A percentile compares a stretch with the other conserved stretches of the same genome.
These are phyloP conservation scores for Calonectria pauciramosa DNA, from an alignment of 2,329 filamentous ascomycete genomes.

Conservation along the genomic window DNA sequence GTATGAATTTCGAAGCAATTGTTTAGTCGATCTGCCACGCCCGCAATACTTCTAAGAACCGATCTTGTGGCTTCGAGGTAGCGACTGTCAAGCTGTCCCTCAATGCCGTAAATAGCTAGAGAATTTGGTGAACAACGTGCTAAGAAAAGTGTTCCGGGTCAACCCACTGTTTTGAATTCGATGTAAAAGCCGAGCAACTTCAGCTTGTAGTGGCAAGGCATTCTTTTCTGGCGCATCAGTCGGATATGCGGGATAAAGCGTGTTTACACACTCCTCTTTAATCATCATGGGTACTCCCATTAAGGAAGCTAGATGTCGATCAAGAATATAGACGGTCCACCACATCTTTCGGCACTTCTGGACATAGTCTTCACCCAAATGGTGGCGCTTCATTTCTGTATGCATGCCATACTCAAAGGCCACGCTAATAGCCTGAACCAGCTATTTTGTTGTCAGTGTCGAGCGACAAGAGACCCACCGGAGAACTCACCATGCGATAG, in stretches of 20 bases:
- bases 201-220: constrained; percentile 34
- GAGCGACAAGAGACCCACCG: rapidly evolving
- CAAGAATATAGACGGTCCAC: constrained; percentile 39
- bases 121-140: not conserved
- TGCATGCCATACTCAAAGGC: constrained; percentile 35
- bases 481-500: constrained; percentile 22
- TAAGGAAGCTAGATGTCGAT: constrained; percentile 34
- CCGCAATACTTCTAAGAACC: constrained; percentile 37
- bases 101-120: constrained; percentile 38
- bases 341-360: constrained; percentile 31
- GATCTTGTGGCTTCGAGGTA: constrained; percentile 36
- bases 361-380: constrained; percentile 28
- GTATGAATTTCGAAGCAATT: constrained; percentile 35
- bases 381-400: constrained; percentile 34
- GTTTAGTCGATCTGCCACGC: constrained; percentile 34
- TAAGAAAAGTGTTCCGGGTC: rapidly evolving
- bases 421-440: constrained; percentile 31
- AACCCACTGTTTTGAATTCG: constrained; percentile 39
- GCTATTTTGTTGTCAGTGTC: not conserved
- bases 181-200: constrained; percentile 31
- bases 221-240: constrained; percentile 24
- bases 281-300: constrained; percentile 35
- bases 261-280: constrained; percentile 36
- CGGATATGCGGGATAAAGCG: constrained; percentile 27
- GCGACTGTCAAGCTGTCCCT: constrained; percentile 41